A percentile compares a stretch with the other conserved stretches of the same genome.
Evolutionary conservation across 2,329 filamentous ascomycete genomes (phyloP).

Genomic region (Phyllosticta ampelicida): DNA sequence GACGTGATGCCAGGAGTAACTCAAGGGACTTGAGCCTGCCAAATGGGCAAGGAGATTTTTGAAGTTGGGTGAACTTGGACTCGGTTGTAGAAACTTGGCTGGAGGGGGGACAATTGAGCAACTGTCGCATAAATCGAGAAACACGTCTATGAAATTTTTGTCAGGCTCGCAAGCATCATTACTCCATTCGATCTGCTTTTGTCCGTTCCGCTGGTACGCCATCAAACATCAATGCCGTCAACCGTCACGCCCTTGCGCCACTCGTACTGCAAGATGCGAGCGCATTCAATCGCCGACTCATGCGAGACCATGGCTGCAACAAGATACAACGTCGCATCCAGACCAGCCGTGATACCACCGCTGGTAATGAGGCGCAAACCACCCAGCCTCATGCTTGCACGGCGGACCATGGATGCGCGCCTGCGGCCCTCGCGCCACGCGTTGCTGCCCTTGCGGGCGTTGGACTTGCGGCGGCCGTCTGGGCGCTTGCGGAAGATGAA

Average conservation of each 20-base stretch:
- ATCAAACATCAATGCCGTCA: constrained; percentile 71
- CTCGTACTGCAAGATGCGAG: constrained; percentile 65
- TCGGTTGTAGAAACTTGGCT: background rate
- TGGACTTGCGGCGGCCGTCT: constrained; percentile 32
- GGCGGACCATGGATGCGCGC: constrained; percentile 69
- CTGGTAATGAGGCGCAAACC: constrained; percentile 65
- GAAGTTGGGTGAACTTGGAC: no score
- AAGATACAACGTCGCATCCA: constrained; percentile 77
- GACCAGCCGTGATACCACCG: constrained; percentile 66
- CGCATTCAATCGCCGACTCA: constrained; percentile 64
- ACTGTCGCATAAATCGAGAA: background rate
- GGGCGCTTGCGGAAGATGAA: constrained; percentile 70
- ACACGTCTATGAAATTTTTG: background rate
- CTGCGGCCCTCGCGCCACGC: constrained; percentile 65
- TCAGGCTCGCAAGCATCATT: background rate
- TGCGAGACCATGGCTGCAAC: constrained; percentile 73
- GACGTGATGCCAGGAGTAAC: no score
- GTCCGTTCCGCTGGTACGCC: background rate
- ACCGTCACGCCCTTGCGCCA: constrained; percentile 82
- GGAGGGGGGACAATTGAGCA: background rate
- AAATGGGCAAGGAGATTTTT: no score
- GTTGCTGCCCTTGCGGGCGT: constrained; percentile 66
- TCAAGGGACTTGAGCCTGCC: no score
- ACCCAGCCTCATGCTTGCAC: constrained; percentile 62
- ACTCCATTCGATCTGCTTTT: background rate